Conservation (phyloP, 1,284 basidiomycete species). For the Rhodotorula mucilaginosa region DNA sequence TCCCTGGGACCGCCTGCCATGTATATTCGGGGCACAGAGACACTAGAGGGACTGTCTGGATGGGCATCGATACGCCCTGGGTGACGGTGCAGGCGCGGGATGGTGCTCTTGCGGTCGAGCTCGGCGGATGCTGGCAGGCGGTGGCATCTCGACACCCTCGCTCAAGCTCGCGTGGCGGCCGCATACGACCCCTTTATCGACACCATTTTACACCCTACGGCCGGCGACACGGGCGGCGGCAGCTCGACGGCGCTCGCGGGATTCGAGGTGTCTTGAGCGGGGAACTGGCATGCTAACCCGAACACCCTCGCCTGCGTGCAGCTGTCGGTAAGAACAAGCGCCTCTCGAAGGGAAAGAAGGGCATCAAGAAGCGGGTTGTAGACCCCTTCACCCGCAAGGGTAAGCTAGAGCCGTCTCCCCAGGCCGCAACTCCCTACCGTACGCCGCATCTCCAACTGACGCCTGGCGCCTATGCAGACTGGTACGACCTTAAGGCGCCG, state of each 20-base stretch:
- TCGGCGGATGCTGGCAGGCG: too few relatives aligned
- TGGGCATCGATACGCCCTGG: too few relatives aligned
- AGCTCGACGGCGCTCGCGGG: background rate
- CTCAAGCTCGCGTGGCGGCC: too few relatives aligned
- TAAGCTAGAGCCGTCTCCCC: slow-evolving; percentile 40
- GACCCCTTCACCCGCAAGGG: slow-evolving; percentile 99
- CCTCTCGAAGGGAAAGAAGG: slow-evolving; percentile 99
- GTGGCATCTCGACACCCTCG: too few relatives aligned
- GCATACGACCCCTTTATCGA: too few relatives aligned
- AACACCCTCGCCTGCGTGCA: background rate
- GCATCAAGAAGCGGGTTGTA: slow-evolving; percentile 95
- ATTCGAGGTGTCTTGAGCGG: too few relatives aligned
- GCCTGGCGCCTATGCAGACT: slow-evolving; percentile 61
- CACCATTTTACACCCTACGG: too few relatives aligned
- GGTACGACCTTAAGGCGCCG: slow-evolving; percentile 99
- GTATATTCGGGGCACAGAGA: background rate
- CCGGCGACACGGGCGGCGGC: too few relatives aligned
- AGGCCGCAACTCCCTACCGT: background rate
- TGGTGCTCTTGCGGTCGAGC: too few relatives aligned
- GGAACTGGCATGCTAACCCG: background rate
- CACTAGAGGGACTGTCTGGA: too few relatives aligned
- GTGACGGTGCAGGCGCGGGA: too few relatives aligned
- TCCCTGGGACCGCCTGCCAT: background rate
- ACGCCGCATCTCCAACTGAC: background rate
- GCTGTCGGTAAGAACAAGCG: slow-evolving; percentile 83